Evolutionary conservation across 108 stramenopile genomes (phyloP).

Genomic region (Pseudonitzschia pungens): DNA sequence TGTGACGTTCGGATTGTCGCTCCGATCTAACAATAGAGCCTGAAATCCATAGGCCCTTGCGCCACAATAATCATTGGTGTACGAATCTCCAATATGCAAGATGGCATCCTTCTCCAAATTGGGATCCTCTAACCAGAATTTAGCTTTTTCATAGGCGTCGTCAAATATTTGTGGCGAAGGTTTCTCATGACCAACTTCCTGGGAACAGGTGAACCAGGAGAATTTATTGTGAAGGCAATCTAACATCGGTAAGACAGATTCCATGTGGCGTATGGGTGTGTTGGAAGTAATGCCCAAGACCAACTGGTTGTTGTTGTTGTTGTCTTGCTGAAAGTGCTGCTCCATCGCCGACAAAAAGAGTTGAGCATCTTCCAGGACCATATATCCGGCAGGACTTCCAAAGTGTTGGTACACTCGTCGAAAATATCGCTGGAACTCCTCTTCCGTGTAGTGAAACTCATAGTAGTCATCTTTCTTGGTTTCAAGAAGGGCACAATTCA

Average conservation of each 20-base stretch:
- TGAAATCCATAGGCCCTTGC: constrained; percentile 22
- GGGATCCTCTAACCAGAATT: constrained; percentile 15
- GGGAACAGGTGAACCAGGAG: constrained; percentile 23
- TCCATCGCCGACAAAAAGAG: background rate
- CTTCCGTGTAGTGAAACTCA: constrained; percentile 1
- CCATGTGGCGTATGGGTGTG: constrained; percentile 25
- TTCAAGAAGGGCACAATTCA: background rate
- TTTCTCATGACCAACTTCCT: constrained; percentile 12
- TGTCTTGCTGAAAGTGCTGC: background rate
- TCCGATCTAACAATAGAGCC: constrained; percentile 14
- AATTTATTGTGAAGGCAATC: constrained; percentile 14
- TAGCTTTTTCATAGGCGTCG: background rate
- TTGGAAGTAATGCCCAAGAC: constrained; percentile 25
- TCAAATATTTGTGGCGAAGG: constrained; percentile 10
- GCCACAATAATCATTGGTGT: constrained; percentile 21
- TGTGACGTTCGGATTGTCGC: constrained; percentile 6
- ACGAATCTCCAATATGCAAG: constrained; percentile 24
- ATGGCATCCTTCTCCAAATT: background rate
- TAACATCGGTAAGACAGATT: constrained; percentile 24
- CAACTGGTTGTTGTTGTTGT: background rate
- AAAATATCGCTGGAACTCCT: constrained; percentile 24
- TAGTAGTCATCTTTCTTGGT: background rate
- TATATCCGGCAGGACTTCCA: constrained; percentile 20
- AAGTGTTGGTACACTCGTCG: constrained; percentile 24
- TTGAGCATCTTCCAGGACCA: constrained; percentile 20